These are phyloP conservation scores for Casuarina cunninghamiana DNA, from an alignment of 306 rosid species.

Conservation along the genomic window DNA sequence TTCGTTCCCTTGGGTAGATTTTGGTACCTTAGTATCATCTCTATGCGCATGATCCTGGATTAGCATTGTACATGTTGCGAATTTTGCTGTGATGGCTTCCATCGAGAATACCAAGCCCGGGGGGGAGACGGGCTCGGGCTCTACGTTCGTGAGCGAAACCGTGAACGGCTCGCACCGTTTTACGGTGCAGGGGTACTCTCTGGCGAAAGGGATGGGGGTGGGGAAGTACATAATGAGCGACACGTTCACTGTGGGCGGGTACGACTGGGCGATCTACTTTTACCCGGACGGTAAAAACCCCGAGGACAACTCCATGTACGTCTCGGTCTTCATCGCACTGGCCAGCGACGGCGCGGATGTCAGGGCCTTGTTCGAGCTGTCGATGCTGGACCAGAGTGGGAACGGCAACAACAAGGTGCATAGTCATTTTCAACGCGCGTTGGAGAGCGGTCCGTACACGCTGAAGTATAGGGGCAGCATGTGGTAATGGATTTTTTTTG, in stretches of 20 bases:
- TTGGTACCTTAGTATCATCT: background rate
- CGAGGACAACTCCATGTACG: conserved; percentile 73
- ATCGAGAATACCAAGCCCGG: conserved; percentile 47
- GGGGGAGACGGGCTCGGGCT: conserved; percentile 48
- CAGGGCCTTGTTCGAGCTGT: conserved; percentile 79
- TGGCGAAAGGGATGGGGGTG: conserved; percentile 90
- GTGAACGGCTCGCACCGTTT: conserved; percentile 83
- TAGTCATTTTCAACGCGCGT: conserved; percentile 88
- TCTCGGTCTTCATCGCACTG: conserved; percentile 83
- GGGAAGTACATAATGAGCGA: conserved; percentile 85
- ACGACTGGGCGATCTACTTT: conserved; percentile 91
- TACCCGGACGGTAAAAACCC: conserved; percentile 93
- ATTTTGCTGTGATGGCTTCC: conserved; percentile 19
- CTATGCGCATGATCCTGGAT: background rate
- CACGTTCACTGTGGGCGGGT: conserved; percentile 81
- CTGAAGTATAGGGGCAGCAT: conserved; percentile 91
- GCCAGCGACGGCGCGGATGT: conserved; percentile 89
- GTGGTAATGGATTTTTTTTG: conserved; percentile 50
- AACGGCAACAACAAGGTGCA: conserved; percentile 83
- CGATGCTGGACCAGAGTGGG: conserved; percentile 69
- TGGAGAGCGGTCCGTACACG: conserved; percentile 90
- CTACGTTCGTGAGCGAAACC: conserved; percentile 75
- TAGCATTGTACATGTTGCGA: background rate
- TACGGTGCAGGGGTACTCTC: conserved; percentile 75
- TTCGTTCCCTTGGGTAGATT: background rate